Conservation (phyloP, 2,329 filamentous ascomycete genomes). For the Fusarium paranaense region DNA sequence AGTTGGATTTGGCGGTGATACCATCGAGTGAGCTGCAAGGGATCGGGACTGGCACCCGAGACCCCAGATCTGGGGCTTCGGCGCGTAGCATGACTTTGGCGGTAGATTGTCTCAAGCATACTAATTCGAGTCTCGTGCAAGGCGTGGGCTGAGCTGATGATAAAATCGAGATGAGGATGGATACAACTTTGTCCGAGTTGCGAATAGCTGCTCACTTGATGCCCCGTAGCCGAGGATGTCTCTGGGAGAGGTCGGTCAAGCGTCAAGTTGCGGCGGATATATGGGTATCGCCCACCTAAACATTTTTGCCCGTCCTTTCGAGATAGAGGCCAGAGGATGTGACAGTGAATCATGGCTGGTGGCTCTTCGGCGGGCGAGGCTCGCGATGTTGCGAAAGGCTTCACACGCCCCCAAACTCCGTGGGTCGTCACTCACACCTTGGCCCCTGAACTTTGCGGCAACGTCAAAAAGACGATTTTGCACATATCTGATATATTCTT, state of each 20-base stretch:
- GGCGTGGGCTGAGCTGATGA: neutral
- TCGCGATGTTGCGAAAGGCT: slow-evolving; percentile 13
- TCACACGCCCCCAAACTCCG: slow-evolving; percentile 19
- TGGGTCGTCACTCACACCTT: slow-evolving; percentile 11
- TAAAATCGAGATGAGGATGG: neutral
- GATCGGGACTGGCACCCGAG: neutral
- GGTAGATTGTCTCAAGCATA: neutral
- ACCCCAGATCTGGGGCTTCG: neutral
- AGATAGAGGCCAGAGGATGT: neutral
- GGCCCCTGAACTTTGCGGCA: slow-evolving; percentile 25
- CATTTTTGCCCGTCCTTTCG: neutral
- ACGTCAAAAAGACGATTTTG: neutral
- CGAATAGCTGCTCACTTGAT: slow-evolving; percentile 6
- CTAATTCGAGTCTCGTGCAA: neutral
- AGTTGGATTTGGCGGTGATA: neutral
- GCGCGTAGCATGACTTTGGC: neutral
- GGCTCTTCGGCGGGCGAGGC: slow-evolving; percentile 2
- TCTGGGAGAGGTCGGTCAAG: neutral
- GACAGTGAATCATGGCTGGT: neutral
- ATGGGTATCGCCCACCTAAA: neutral
- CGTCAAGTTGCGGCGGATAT: neutral
- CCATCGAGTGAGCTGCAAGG: neutral
- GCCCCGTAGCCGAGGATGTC: neutral
- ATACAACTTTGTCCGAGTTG: slow-evolving; percentile 4
- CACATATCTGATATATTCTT: neutral